These are phyloP conservation scores for Teratosphaeria zuluensis DNA, from an alignment of 2,329 filamentous ascomycete genomes.

Conservation along the genomic window DNA sequence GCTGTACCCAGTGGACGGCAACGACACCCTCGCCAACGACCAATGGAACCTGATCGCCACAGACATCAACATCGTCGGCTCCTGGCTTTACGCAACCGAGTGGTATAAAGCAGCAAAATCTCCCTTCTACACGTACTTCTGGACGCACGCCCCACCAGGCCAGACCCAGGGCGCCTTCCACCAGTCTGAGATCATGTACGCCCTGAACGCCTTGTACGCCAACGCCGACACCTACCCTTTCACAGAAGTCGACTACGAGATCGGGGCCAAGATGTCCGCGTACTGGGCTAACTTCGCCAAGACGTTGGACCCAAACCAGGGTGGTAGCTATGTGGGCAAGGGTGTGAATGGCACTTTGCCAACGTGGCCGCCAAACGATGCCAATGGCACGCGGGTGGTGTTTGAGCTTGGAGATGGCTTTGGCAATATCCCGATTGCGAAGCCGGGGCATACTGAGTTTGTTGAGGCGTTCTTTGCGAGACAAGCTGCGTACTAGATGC, in stretches of 20 bases:
- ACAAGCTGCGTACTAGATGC: neutral
- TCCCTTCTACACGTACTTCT: neutral
- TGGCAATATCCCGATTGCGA: neutral
- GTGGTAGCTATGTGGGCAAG: neutral
- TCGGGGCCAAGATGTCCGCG: slow-evolving; percentile 14
- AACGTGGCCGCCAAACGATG: neutral
- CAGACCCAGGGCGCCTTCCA: neutral
- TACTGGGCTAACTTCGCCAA: slow-evolving; percentile 46
- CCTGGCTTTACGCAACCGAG: neutral
- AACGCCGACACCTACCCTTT: neutral
- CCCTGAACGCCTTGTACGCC: neutral
- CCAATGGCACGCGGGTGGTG: neutral
- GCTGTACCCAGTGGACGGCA: neutral
- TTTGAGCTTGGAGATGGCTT: neutral
- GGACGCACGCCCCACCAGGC: neutral
- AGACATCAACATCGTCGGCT: neutral
- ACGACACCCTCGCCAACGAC: neutral
- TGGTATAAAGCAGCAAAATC: neutral
- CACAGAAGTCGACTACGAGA: neutral
- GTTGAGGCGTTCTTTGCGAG: neutral
- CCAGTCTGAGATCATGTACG: neutral
- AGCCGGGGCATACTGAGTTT: neutral
- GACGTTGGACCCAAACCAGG: slow-evolving; percentile 40
- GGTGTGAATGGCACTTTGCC: neutral
- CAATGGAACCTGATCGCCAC: neutral